Base-by-base conservation (phyloP, 495 filamentous ascomycete genomes). In the Podospora appendiculata region DNA sequence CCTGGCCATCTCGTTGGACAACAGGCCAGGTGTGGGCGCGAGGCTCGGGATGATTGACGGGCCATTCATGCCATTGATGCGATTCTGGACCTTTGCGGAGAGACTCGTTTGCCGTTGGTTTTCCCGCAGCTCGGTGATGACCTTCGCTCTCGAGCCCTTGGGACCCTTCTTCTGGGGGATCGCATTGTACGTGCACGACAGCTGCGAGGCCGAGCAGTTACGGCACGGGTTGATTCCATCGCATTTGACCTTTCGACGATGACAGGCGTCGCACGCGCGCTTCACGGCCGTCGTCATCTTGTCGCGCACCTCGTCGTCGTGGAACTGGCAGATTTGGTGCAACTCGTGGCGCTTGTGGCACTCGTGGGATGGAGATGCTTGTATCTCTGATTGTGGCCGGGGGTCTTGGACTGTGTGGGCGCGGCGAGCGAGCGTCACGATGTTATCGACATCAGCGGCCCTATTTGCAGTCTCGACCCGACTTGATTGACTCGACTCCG, bases 101-200 rank as follows among this genome's bases (percentile, higher is more conserved):
- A 78, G 72, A 55, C 77, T 84, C 14, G 76, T 76, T 55, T 84
- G 79, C 55, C 74, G 72, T 55, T 87, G 82, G 11, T 70, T 86
- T 63, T 85, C 81, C 56, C 83, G 77, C 35, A 90, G 69, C 63
- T 90, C 85, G 54, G 79, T 86, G 60, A 94, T 88, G 47, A 91
- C 83, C 70, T 89, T 92, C 40, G 89, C 88, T 48, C 87, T 72
- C 58, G 80, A 85, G 51, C 88, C 87, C 67, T 92, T 91, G 34
- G 87, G 87, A 0, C 88, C 89, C 69, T 91, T 90, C 71, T 90
- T 91, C 70, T 88, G 87, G 0, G 86, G 88, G 43, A 90, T 82
- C n/a, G 85, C 79, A 71, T 89, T 83, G 75, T 88, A 88, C 14
- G 86, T 90, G 74, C 88, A 91, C 3, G 73, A 73, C 33, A 93